Evolutionary conservation across 2,329 filamentous ascomycete species (phyloP).

Genomic region (Trichoderma afroharzianum): DNA sequence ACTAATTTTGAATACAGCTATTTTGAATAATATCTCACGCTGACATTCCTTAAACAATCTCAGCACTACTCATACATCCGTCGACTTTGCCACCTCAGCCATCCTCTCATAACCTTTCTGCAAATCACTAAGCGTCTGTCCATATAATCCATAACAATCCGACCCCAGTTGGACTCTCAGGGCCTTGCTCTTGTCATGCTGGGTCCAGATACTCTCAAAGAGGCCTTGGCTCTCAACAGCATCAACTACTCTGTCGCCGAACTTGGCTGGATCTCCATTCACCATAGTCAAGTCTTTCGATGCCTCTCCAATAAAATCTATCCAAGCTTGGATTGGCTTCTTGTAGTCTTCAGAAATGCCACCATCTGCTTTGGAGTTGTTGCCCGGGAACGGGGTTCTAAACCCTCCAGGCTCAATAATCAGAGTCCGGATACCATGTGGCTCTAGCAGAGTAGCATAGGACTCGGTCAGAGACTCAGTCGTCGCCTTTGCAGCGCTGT

Average conservation of each 20-base stretch:
- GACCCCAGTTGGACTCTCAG: not conserved
- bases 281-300: not conserved
- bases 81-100: not conserved
- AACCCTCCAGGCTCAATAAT: constrained; percentile 50
- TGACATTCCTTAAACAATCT: not conserved
- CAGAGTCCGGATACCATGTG: constrained; percentile 41
- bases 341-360: constrained; percentile 5
- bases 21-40: not conserved
- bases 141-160: not conserved
- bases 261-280: not conserved
- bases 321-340: not conserved
- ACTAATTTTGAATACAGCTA: not conserved
- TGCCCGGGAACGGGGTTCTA: constrained; percentile 33
- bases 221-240: not conserved
- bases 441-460: constrained; percentile 40
- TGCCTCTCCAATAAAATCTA: not conserved
- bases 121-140: not conserved
- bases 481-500: constrained; percentile 45
- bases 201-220: not conserved
- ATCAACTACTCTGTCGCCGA: constrained; percentile 1
- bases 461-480: constrained; percentile 41
- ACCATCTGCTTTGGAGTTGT: not conserved
- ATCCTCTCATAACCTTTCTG: not conserved
- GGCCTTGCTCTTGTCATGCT: not conserved
- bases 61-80: not conserved